Percentiles rank a stretch among this genome's conserved stretches.
Evolutionary conservation across 768 basidiomycete genomes (phyloP).

Genomic region (Lyophyllum semitale): DNA sequence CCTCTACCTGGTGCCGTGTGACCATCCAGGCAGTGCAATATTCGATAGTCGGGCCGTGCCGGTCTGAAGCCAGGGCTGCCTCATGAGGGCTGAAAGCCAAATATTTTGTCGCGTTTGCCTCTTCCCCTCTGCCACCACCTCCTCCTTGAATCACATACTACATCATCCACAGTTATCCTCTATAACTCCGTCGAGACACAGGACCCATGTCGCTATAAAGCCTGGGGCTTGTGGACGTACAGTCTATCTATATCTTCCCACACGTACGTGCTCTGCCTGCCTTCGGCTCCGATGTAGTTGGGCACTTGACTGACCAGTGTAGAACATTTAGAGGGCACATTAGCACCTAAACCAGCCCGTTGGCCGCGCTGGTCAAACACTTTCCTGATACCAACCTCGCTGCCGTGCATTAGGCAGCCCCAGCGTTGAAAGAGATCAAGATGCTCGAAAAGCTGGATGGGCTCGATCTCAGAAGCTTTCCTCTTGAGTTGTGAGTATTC

Average conservation of each 20-base stretch:
- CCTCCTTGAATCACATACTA: constrained; percentile 10
- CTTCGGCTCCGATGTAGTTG: constrained; percentile 9
- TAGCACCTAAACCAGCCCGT: background rate
- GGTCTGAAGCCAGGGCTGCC: constrained; percentile 9
- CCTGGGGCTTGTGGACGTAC: constrained; percentile 4
- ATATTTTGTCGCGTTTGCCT: constrained; percentile 9
- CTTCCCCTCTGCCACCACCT: constrained; percentile 7
- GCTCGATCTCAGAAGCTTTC: constrained; percentile 6
- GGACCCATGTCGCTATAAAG: constrained; percentile 21
- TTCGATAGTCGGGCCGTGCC: constrained; percentile 4
- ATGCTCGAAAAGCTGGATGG: constrained; percentile 2
- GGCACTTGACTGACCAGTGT: background rate
- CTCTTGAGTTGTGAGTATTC: background rate
- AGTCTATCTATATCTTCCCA: background rate
- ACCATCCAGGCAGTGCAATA: constrained; percentile 11
- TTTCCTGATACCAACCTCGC: background rate
- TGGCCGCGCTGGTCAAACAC: background rate
- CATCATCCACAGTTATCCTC: background rate
- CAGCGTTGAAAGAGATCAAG: background rate
- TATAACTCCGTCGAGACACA: constrained; percentile 6
- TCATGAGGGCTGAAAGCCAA: constrained; percentile 7
- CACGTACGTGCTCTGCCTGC: constrained; percentile 6
- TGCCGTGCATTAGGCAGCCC: background rate
- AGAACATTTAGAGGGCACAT: background rate
- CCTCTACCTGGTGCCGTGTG: constrained; percentile 3